phyloP scores from a whole-genome alignment of 257 asterid species.

The Sherardia arvensis region DNA sequence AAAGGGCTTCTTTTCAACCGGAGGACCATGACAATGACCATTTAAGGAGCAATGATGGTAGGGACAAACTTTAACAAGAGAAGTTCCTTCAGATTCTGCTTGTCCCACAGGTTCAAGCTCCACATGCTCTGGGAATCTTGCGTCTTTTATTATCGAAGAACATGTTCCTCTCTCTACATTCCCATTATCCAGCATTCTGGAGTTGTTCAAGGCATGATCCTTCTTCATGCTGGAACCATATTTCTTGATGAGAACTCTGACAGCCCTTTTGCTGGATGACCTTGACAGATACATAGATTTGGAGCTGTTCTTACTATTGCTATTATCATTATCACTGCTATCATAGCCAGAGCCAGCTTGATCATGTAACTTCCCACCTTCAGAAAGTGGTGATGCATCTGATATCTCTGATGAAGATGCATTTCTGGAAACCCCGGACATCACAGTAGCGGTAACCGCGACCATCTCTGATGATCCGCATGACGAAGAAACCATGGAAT shows the following conservation, averaged over 20 bases:
- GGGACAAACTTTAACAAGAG: slow-evolving; percentile 49
- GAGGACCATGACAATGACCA: slow-evolving; percentile 44
- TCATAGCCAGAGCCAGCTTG: slow-evolving; percentile 31
- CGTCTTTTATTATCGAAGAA: slow-evolving; percentile 64
- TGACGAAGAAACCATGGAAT: slow-evolving; percentile 41
- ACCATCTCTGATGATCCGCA: slow-evolving; percentile 39
- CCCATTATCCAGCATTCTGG: slow-evolving; percentile 26
- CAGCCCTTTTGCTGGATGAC: slow-evolving; percentile 32
- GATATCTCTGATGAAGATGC: slow-evolving; percentile 21
- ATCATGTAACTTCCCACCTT: slow-evolving; percentile 25
- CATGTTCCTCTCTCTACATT: slow-evolving; percentile 52
- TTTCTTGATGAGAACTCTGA: slow-evolving; percentile 40
- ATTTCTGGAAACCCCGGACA: slow-evolving; percentile 12
- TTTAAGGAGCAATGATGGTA: slow-evolving; percentile 89
- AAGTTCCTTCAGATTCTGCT: slow-evolving; percentile 29
- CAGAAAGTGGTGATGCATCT: slow-evolving; percentile 29
- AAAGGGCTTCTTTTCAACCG: slow-evolving; percentile 32
- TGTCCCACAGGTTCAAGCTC: slow-evolving; percentile 26
- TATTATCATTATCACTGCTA: slow-evolving; percentile 15
- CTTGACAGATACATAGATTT: slow-evolving; percentile 17
- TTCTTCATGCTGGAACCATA: slow-evolving; percentile 55
- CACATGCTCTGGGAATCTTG: slow-evolving; percentile 41
- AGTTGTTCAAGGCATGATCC: slow-evolving; percentile 10
- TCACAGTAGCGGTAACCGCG: slow-evolving; percentile 12
- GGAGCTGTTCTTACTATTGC: slow-evolving; percentile 17